Base-by-base conservation (phyloP, 2,329 filamentous ascomycete genomes). In the Ascochyta koolunga region DNA sequence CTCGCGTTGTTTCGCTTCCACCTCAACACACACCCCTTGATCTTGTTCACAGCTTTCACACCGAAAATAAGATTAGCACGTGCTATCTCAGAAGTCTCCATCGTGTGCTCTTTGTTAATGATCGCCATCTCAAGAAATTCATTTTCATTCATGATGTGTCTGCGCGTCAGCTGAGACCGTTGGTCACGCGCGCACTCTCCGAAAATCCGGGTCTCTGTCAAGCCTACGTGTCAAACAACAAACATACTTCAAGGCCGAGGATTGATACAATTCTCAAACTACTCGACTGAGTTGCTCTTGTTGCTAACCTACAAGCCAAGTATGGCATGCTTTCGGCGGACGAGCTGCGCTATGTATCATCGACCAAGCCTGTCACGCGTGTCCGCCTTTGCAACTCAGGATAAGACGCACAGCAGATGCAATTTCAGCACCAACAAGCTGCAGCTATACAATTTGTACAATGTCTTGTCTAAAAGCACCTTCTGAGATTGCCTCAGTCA, bases 1-100 rank as follows among this genome's bases (percentile, higher is more conserved):
- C 41, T 55, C 41, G 46, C 35, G 52, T 50, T 43, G 52, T 56
- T 56, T 56, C 43, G 52, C 41, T 33, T 31, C 37, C 7, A 29
- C 43, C 21, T 31, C 47, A 31, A 46, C 42, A 52, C 39, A 43
- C 48, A 18, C 41, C 35, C 35, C 15, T 39, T 15, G 16, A 40
- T 47, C 47, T 43, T 7, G 15, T 31, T 40, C 24, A 19, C 15
- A 4, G 11, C 33, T 2, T 3, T 25, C 22, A 42, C 18, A 35
- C 19, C 40, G 15, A 40, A 37, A 40, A 29, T 15, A 18, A 9
- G 9, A 31, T 29, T 22, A 7, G 15, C 8, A 21, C 16, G 18
- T 18, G 15, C 22, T 18, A 5, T 21, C 8, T 18, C 9, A 18
- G 11, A 2, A 15, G 19, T 24, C 16, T 24, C 13, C 27, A 11